These are phyloP conservation scores for Xylaria sp. DNA, from an alignment of 2,329 filamentous ascomycete species.

Conservation along the genomic window DNA sequence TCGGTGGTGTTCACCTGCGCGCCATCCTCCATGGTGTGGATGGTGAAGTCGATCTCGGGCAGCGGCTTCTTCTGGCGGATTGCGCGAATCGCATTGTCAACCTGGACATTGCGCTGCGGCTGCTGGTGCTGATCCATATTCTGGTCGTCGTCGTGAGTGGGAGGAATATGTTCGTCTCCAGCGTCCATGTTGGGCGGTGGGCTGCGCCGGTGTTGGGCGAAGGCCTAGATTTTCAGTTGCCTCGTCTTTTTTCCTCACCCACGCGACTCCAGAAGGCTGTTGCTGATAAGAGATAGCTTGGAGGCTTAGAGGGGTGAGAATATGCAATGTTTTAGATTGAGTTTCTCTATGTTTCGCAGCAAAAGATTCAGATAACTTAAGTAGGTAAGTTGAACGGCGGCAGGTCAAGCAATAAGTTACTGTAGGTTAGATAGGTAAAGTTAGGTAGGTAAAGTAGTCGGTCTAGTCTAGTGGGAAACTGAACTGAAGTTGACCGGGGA, in stretches of 20 bases:
- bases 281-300: constrained; percentile 10
- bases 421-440: background rate
- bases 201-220: constrained; percentile 40
- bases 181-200: constrained; percentile 60
- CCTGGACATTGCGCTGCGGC: constrained; percentile 66
- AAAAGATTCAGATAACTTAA: constrained; percentile 9
- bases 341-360: constrained; percentile 10
- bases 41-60: constrained; percentile 97
- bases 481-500: constrained; percentile 24
- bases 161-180: constrained; percentile 54
- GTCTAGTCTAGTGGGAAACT: constrained; percentile 1
- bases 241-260: constrained; percentile 18
- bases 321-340: constrained; percentile 12
- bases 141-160: constrained; percentile 48
- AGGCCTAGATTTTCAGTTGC: background rate
- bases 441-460: too few species aligned
- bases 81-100: constrained; percentile 92
- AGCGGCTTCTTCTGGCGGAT: constrained; percentile 95
- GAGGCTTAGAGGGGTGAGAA: background rate
- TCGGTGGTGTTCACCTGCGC: constrained; percentile 94
- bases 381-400: background rate
- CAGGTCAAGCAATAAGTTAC: constrained; percentile 3
- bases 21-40: constrained; percentile 98
- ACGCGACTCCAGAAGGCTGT: constrained; percentile 17
- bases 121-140: constrained; percentile 20